These are phyloP conservation scores for Clarireedia homoeocarpa DNA, from an alignment of 2,329 filamentous ascomycete genomes.

Conservation along the genomic window DNA sequence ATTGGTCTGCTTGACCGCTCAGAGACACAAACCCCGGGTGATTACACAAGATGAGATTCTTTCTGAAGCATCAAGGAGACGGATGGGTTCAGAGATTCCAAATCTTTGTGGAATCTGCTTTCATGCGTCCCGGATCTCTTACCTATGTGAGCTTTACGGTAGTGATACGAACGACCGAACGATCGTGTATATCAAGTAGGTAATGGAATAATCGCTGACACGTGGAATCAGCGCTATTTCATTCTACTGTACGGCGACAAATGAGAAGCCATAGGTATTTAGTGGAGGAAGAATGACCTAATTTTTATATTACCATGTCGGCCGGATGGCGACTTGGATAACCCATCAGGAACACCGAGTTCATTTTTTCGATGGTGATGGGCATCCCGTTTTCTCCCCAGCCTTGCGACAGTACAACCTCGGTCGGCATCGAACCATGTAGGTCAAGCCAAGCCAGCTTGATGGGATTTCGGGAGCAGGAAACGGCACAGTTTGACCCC, in stretches of 20 bases:
- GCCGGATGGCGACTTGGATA: neutral
- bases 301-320: neutral
- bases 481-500: too few species aligned
- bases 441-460: too few species aligned
- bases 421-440: neutral
- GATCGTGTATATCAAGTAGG: neutral
- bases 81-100: neutral
- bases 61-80: slow-evolving; percentile 1
- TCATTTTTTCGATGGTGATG: neutral
- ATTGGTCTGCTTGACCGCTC: neutral
- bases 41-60: neutral
- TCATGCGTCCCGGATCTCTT: neutral
- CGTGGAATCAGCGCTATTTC: slow-evolving; percentile 1
- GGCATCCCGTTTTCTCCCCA: neutral
- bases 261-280: neutral
- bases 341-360: neutral
- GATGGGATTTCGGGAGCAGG: too few species aligned
- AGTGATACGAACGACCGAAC: neutral
- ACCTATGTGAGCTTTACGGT: neutral
- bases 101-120: neutral
- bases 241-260: neutral
- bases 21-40: neutral
- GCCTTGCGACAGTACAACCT: neutral
- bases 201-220: neutral
- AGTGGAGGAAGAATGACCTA: neutral